phyloP scores from a whole-genome alignment of 164 flowering plant species.

The Magnolia officinalis region DNA sequence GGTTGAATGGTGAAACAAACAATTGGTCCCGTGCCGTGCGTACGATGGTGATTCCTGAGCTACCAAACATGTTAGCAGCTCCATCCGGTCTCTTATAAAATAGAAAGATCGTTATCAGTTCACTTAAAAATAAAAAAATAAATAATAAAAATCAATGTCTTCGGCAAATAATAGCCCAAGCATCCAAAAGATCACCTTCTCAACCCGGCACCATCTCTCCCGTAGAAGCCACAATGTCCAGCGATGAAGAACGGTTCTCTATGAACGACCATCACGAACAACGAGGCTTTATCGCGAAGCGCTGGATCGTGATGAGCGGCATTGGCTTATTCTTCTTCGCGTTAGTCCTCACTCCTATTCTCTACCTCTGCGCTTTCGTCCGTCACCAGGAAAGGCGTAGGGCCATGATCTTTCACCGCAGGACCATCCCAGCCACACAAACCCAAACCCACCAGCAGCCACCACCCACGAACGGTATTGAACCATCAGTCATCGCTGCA shows the following conservation, averaged over 20 bases:
- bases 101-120: too few relatives aligned
- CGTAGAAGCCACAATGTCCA: conserved; percentile 10
- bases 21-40: too few relatives aligned
- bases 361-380: conserved; percentile 31
- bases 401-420: conserved; percentile 5
- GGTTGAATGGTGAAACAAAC: too few relatives aligned
- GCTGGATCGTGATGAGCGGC: conserved; percentile 31
- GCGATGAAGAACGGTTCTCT: neutral
- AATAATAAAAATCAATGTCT: too few relatives aligned
- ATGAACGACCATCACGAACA: neutral
- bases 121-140: too few relatives aligned
- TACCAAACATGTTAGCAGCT: too few relatives aligned
- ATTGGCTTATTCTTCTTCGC: conserved; percentile 23
- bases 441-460: neutral
- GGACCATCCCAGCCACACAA: neutral
- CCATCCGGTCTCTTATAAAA: too few relatives aligned
- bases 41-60: too few relatives aligned
- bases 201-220: neutral
- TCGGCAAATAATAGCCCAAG: too few relatives aligned
- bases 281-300: neutral
- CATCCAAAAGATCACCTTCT: neutral
- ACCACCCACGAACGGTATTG: conserved; percentile 28
- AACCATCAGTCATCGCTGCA: conserved; percentile 13
- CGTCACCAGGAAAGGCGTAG: conserved; percentile 28
- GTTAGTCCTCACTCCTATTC: conserved; percentile 16